These are phyloP conservation scores for Sechiopsis laciniata DNA, from an alignment of 306 rosid genomes.

Conservation along the genomic window DNA sequence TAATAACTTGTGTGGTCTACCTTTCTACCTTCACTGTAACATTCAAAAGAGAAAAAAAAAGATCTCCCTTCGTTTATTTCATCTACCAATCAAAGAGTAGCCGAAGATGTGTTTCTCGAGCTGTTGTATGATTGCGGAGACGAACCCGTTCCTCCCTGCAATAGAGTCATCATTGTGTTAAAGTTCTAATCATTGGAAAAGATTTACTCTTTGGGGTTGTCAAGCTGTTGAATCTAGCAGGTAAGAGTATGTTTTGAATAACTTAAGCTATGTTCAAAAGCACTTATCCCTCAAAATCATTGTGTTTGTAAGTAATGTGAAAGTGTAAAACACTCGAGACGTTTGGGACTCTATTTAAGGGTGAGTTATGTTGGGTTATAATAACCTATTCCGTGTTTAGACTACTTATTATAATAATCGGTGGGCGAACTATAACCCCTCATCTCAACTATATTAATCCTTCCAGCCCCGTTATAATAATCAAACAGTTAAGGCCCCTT, in stretches of 20 bases:
- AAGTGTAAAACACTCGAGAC: not conserved
- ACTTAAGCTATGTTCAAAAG: not conserved
- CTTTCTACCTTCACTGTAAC: not conserved
- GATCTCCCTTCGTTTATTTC: not conserved
- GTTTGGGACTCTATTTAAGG: no score
- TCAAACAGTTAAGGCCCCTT: no score
- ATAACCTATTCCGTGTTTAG: no score
- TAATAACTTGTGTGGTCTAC: not conserved
- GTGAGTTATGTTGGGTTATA: no score
- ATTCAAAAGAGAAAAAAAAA: not conserved
- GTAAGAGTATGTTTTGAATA: not conserved
- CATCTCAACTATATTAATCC: no score
- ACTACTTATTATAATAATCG: no score
- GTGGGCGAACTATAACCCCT: no score
- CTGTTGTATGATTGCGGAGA: slow-evolving; percentile 6
- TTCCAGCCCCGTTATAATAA: no score
- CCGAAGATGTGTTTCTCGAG: slow-evolving; percentile 14
- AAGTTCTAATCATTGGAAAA: not conserved
- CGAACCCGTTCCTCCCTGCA: slow-evolving; percentile 9
- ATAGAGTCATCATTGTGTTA: not conserved
- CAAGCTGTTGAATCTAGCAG: not conserved
- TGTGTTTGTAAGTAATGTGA: not conserved
- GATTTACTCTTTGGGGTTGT: not conserved
- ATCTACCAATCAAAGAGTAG: not conserved
- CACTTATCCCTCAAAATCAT: not conserved